Conservation (phyloP, 2,329 filamentous ascomycete genomes). For the Lasiodiplodia hormozganensis region DNA sequence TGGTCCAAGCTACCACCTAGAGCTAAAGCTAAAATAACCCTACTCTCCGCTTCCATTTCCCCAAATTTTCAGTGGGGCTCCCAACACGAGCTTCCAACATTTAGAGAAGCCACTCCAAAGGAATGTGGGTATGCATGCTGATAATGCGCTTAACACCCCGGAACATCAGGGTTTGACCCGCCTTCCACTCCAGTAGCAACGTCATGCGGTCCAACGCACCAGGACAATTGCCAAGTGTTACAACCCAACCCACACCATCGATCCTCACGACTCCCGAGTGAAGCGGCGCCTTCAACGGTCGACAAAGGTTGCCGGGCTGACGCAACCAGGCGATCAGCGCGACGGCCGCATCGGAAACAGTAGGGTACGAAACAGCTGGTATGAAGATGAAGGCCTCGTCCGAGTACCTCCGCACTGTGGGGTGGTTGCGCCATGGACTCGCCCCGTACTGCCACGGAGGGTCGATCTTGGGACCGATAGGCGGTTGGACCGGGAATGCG, state of each 20-base stretch:
- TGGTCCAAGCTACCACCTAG: not conserved
- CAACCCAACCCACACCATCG: not conserved
- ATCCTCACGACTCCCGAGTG: not conserved
- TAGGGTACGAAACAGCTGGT: not conserved
- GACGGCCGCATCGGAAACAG: not conserved
- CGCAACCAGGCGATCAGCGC: conserved; percentile 11
- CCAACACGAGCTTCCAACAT: not conserved
- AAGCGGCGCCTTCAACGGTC: not conserved
- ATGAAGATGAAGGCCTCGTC: conserved; percentile 18
- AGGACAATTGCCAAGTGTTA: not conserved
- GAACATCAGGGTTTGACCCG: not conserved
- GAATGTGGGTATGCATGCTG: not conserved
- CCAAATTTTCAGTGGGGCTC: no score
- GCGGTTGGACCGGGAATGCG: not conserved
- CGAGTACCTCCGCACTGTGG: not conserved
- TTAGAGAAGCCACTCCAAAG: conserved; percentile 13
- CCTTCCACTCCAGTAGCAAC: conserved; percentile 5
- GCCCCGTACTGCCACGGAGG: not conserved
- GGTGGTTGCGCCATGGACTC: not conserved
- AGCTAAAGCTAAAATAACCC: not conserved
- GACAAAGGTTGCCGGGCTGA: not conserved
- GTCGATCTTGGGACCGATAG: not conserved
- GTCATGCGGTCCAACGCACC: conserved; percentile 18
- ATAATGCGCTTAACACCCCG: conserved; percentile 3
- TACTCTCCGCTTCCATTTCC: no score